These are phyloP conservation scores for Lichtheimia corymbifera DNA, from an alignment of 371 early-diverging fungal genomes.

Conservation along the genomic window DNA sequence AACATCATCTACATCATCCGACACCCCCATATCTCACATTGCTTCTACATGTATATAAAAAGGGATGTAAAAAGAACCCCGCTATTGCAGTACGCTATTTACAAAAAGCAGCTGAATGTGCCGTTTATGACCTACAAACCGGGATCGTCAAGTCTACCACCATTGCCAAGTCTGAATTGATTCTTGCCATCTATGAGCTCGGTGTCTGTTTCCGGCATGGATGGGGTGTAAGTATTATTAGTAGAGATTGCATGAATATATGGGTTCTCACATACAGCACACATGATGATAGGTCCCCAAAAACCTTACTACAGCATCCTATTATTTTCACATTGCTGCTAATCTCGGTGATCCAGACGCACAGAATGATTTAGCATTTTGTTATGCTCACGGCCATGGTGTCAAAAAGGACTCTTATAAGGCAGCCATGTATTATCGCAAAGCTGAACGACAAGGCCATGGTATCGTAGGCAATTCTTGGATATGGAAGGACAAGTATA, in stretches of 20 bases:
- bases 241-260: neutral
- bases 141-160: slow-evolving; percentile 19
- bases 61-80: slow-evolving; percentile 72
- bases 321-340: slow-evolving; percentile 89
- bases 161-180: slow-evolving; percentile 56
- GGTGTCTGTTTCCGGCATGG: slow-evolving; percentile 87
- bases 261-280: neutral
- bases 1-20: neutral
- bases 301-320: slow-evolving; percentile 77
- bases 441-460: slow-evolving; percentile 82
- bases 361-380: slow-evolving; percentile 84
- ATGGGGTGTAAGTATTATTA: slow-evolving; percentile 74
- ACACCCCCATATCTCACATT: neutral
- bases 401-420: slow-evolving; percentile 79
- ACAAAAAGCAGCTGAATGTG: slow-evolving; percentile 74
- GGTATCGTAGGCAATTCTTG: slow-evolving; percentile 88
- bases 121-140: slow-evolving; percentile 43
- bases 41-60: neutral
- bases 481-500: slow-evolving; percentile 91
- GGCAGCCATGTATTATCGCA: slow-evolving; percentile 89
- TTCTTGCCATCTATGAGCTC: slow-evolving; percentile 87
- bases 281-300: slow-evolving; percentile 62
- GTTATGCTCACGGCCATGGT: slow-evolving; percentile 81
- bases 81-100: slow-evolving; percentile 69
- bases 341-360: slow-evolving; percentile 91